Percentiles rank a stretch among this genome's conserved stretches.
Conservation (phyloP, 2,329 filamentous ascomycete species). For the Elsinoe fawcettii region DNA sequence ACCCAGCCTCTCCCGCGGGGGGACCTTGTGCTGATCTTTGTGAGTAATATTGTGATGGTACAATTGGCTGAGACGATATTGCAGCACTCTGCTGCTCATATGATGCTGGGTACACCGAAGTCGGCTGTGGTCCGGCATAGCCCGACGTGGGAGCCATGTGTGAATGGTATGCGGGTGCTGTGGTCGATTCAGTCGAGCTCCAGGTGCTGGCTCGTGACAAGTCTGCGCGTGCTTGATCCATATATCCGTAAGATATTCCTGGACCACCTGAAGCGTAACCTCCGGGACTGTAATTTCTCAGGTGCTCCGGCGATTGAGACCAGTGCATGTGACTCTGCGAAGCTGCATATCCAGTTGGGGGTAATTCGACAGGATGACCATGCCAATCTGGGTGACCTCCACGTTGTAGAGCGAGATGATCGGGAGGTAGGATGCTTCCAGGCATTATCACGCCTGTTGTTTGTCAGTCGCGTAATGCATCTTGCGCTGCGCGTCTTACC, state of each 20-base stretch:
- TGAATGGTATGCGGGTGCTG: not conserved
- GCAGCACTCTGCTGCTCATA: not conserved
- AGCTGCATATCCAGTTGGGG: not conserved
- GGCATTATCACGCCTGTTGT: constrained; percentile 7
- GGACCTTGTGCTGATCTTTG: not conserved
- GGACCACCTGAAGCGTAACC: not conserved
- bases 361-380: not conserved
- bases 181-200: not conserved
- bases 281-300: not conserved
- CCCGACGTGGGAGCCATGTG: not conserved
- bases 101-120: not conserved
- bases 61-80: not conserved
- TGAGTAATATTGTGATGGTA: constrained; percentile 5
- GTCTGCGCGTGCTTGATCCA: not conserved
- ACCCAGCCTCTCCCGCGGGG: not conserved
- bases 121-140: not conserved
- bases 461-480: not conserved
- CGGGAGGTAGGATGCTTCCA: not conserved
- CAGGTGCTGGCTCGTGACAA: not conserved
- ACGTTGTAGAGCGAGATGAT: not conserved
- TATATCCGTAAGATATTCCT: not conserved
- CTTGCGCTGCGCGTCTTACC: not conserved
- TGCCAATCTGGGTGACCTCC: constrained; percentile 6
- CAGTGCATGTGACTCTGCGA: not conserved
- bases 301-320: not conserved